Evolutionary conservation across 2,329 filamentous ascomycete genomes (phyloP).

Genomic region (Emydomyces testavorans): DNA sequence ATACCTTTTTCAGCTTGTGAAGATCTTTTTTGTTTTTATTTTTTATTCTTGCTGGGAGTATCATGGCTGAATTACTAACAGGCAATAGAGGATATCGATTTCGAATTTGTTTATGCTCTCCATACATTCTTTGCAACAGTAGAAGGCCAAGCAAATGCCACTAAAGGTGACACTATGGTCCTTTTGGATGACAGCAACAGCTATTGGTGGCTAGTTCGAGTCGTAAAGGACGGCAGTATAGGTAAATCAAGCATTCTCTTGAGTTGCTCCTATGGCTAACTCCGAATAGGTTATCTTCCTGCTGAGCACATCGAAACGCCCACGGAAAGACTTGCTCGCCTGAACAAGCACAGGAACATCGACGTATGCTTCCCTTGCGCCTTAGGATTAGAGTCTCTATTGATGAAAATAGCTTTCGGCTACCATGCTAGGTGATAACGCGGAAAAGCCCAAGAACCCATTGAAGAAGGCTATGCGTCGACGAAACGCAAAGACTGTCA

Average conservation of each 20-base stretch:
- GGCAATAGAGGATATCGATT: conserved; percentile 92
- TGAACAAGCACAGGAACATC: conserved; percentile 97
- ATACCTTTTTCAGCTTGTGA: too few species aligned
- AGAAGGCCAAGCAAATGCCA: conserved; percentile 94
- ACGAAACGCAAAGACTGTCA: conserved; percentile 73
- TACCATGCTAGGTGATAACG: conserved; percentile 59
- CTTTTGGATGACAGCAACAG: conserved; percentile 96
- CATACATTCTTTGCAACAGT: conserved; percentile 97
- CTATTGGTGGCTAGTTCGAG: conserved; percentile 97
- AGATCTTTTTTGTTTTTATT: not conserved
- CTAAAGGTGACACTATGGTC: conserved; percentile 98
- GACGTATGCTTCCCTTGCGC: conserved; percentile 52
- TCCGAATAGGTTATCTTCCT: conserved; percentile 68
- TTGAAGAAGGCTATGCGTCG: conserved; percentile 73
- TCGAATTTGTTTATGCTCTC: conserved; percentile 96
- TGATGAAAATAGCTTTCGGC: conserved; percentile 46
- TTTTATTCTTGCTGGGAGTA: conserved; percentile 15
- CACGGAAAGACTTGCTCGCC: conserved; percentile 77
- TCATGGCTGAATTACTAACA: conserved; percentile 17
- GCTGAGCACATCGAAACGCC: conserved; percentile 98
- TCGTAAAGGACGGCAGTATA: conserved; percentile 96
- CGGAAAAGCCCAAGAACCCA: conserved; percentile 70
- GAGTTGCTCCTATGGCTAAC: conserved; percentile 32
- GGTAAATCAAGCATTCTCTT: conserved; percentile 37
- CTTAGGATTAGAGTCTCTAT: not conserved